Evolutionary conservation across 129 eudicot species (phyloP), one percentile per base, ranked within the genome.

Genomic region (Lactuca saligna): DNA sequence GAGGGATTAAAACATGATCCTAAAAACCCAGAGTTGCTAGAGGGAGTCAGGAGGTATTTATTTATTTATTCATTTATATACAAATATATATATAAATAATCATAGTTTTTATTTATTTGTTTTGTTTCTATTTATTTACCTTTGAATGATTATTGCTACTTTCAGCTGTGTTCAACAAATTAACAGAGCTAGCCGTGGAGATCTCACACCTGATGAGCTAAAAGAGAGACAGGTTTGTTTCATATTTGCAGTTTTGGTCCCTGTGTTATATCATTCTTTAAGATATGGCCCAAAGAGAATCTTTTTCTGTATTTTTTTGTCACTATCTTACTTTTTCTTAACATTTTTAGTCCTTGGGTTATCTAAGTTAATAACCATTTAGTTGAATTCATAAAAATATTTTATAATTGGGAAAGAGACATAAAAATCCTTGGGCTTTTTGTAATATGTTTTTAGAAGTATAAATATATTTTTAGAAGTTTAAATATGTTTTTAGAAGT

Each of bases 141-240:
- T 37, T 6, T 49, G 63, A 9, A 6, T 25, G 68, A 25, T 6
- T 48, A 25, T 6, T 48, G 64, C 57, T 5, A 49, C 39, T n/a
- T 73, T 69, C 91, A 91, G 98, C 49, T 94, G 99, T n/a, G 86
- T 94, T 14, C 84, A 85, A 25, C 97, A 94, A 79, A 85, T 94
- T 48, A 89, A 89, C 79, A 86, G 88, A 75, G 95, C 95, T 7
- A 85, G 91, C 73, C 99, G 99, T 67, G 99, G 99, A 60, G 99
- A 89, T 57, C 48, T 93, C 49, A 87, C 81, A 62, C 95, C 99
- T 0, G 99, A 93, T 53, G 99, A 93, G 71, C 65, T 93, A 17
- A 93, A 93, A 78, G 99, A 93, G 80, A 87, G 99, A 89, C 99
- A 93, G 98, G 98, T 89, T 44, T 46, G 78, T 31, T 16, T 3